Evolutionary conservation across 495 filamentous ascomycete species (phyloP), one percentile per base, ranked within the genome.

Genomic region (Rhypophila decipiens): DNA sequence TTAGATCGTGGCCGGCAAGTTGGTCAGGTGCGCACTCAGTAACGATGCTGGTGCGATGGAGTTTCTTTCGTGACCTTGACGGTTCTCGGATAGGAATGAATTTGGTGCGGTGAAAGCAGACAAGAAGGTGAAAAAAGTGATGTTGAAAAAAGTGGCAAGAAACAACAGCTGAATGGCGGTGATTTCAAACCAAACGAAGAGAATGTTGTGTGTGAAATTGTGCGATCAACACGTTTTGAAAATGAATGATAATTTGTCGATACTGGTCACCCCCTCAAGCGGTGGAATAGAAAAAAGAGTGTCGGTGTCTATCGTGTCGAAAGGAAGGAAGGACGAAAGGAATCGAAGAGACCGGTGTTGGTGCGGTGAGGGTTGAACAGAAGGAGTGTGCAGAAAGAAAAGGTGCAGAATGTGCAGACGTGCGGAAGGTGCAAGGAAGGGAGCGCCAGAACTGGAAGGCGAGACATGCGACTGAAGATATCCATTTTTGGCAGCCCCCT

Each of bases 381-480:
- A n/a, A 15, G 18, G 31, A 12, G 47, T 15, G 39, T 22, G 47
- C 42, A 17, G 43, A 43, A 44, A 49, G 31, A 50, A 41, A 41
- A 44, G 24, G 39, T 29, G 47, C 39, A 51, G 36, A 51, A 39
- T 29, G 36, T 10, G 27, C 44, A 34, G 42, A 34, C 23, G 38
- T 41, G 42, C 27, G 13, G 27, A 31, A 7, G 27, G 27, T 31
- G 27, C 13, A 13, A 39, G 46, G 44, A 42, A 51, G 44, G 33
- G 46, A 44, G 43, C 24, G 46, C 38, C 33, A 35, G 24, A 43
- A 56, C 44, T 49, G 57, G 39, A 53, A 42, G 46, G 42, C 27
- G 33, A 54, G 45, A 53, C 45, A 58, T 50, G 51, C 22, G 48
- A n/a, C 46, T 44, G 42, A 52, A 52, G 49, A 47, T 59, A 53